Evolutionary conservation across 2,329 filamentous ascomycete genomes (phyloP).

Genomic region (Claviceps pazoutovae): DNA sequence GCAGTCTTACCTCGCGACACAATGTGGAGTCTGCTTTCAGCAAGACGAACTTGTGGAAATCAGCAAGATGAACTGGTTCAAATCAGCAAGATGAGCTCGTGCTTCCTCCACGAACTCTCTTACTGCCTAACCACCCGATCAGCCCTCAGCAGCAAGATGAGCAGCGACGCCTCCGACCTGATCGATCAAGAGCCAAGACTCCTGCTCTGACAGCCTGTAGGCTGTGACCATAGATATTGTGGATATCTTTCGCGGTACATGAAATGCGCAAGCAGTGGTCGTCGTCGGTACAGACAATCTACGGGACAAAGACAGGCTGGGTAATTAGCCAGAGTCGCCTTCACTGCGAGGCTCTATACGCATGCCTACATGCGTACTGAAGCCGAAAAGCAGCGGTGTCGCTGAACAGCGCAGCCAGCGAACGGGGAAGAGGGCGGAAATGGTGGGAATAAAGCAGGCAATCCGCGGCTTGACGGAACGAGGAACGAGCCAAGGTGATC

Average conservation of each 20-base stretch:
- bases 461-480: not conserved
- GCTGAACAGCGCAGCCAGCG: not conserved
- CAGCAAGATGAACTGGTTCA: no score
- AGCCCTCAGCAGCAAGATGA: not conserved
- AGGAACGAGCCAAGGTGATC: not conserved
- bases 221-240: not conserved
- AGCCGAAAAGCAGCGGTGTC: constrained; percentile 2
- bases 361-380: not conserved
- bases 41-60: not conserved
- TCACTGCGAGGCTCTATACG: no score
- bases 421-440: not conserved
- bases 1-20: not conserved
- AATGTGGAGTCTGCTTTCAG: not conserved
- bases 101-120: no score
- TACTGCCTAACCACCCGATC: not conserved
- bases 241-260: no score
- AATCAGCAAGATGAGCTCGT: no score
- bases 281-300: not conserved
- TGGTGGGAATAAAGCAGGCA: not conserved
- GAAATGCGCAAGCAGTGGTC: not conserved
- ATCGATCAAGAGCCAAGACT: not conserved
- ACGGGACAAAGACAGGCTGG: not conserved
- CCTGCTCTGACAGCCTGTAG: not conserved
- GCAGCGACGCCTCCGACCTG: not conserved
- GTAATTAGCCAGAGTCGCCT: no score